Evolutionary conservation across 176 grass and related monocot species (phyloP), one percentile per base, ranked within the genome.

Genomic region (Miscanthus lutarioriparius): DNA sequence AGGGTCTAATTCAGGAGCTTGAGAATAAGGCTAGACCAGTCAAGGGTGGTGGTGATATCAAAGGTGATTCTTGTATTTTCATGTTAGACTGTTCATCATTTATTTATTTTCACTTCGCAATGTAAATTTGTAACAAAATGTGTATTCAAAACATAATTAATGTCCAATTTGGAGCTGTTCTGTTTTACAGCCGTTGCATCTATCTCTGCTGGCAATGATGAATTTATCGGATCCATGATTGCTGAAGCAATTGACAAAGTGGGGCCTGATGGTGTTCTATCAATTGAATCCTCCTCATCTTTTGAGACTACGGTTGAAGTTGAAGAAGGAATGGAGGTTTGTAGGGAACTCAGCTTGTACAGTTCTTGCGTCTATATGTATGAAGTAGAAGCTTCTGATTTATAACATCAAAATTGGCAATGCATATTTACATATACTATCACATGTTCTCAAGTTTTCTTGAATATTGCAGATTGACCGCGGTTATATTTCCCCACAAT

Each of bases 311-410:
- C 92, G 43, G 88, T 97, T 87, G 92, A 97, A 4, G 95, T 97
- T 65, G 95, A 97, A 91, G 95, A 97, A 89, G 95, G 95, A 69
- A 97, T 97, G 95, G 92, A 97, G 95, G 95, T 97, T 78, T 62
- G 86, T 89, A 68, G 14, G 61, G 79, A 59, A 70, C 44, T 35
- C 62, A 61, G 5, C 35, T 30, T 66, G 26, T 69, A 73, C 12
- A 23, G 22, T 44, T 40, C 19, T 78, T 20, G 0, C 4, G 11
- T 65, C 86, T 56, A 7, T 44, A 25, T 72, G 25, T 56, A 56
- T 39, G 59, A 56, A 37, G 47, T 9, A 65, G 13, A 19, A 16
- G 39, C 2, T 17, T 23, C 1, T 4, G 22, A 19, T 56, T 56
- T 4, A 16, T 40, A 81, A 56, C 38, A 59, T 86, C 15, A 47